Evolutionary conservation across 2,329 filamentous ascomycete genomes (phyloP).

Genomic region (Aspergillus sp.): DNA sequence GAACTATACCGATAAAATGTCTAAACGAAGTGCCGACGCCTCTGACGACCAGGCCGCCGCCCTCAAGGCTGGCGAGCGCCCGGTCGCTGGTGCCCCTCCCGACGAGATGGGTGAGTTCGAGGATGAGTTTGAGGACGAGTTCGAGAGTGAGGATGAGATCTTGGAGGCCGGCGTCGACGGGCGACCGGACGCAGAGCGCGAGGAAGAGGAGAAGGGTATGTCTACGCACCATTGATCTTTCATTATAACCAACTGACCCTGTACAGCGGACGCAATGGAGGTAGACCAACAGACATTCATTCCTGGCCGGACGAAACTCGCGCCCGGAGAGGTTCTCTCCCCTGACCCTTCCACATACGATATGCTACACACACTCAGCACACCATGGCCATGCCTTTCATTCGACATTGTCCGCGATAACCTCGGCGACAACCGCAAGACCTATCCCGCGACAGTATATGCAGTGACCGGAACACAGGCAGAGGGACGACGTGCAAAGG

Average conservation of each 20-base stretch:
- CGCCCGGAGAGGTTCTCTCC: constrained; percentile 85
- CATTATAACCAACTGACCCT: constrained; percentile 20
- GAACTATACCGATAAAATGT: constrained; percentile 50
- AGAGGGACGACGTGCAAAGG: constrained; percentile 71
- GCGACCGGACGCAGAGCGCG: constrained; percentile 85
- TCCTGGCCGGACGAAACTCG: constrained; percentile 88
- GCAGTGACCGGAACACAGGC: constrained; percentile 94
- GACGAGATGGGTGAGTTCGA: constrained; percentile 67
- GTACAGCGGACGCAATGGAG: constrained; percentile 74
- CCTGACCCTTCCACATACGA: constrained; percentile 95
- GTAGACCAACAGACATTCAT: constrained; percentile 77
- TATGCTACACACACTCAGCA: constrained; percentile 93
- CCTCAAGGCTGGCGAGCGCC: constrained; percentile 66
- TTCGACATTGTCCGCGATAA: constrained; percentile 89
- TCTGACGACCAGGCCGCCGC: constrained; percentile 55
- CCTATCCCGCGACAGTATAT: constrained; percentile 96
- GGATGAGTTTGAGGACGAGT: constrained; percentile 92
- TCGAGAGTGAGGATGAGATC: constrained; percentile 91
- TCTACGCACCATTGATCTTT: constrained; percentile 16
- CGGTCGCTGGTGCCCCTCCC: constrained; percentile 54
- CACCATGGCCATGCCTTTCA: constrained; percentile 95
- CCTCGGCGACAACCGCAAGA: constrained; percentile 84
- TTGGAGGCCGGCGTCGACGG: constrained; percentile 94
- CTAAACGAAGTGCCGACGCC: constrained; percentile 63
- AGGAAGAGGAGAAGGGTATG: constrained; percentile 78